phyloP scores from a whole-genome alignment of 805 yeast species.

The Lachancea fermentati region DNA sequence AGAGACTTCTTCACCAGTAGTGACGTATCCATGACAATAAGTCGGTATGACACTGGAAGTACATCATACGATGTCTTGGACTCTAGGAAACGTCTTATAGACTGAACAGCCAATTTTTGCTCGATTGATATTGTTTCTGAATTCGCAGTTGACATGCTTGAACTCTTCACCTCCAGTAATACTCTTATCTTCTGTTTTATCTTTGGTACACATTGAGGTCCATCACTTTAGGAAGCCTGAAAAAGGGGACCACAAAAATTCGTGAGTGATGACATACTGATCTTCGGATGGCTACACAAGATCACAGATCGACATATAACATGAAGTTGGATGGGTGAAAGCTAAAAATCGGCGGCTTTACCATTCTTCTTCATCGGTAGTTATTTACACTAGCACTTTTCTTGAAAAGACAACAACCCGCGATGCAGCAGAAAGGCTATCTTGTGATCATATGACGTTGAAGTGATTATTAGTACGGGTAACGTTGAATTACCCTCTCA shows the following conservation, averaged over 20 bases:
- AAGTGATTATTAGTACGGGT: neutral
- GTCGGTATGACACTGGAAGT: constrained; percentile 86
- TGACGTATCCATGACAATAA: constrained; percentile 90
- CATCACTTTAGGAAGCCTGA: neutral
- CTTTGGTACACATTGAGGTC: neutral
- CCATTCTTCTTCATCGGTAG: too few species aligned
- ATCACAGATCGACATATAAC: too few species aligned
- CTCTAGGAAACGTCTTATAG: constrained; percentile 77
- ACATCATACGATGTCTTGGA: constrained; percentile 95
- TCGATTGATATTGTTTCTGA: constrained; percentile 41
- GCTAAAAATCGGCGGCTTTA: too few species aligned
- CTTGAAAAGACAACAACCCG: too few species aligned
- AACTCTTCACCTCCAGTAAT: neutral
- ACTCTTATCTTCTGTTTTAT: constrained; percentile 1
- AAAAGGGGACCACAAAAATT: too few species aligned
- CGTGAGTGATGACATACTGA: too few species aligned
- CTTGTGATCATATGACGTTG: too few species aligned
- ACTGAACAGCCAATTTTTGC: constrained; percentile 70
- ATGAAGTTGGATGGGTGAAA: too few species aligned
- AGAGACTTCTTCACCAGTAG: constrained; percentile 84
- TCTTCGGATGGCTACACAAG: too few species aligned
- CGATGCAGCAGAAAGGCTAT: too few species aligned
- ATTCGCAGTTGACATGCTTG: neutral
- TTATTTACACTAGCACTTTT: too few species aligned
- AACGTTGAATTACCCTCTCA: neutral